Conservation (phyloP, 495 filamentous ascomycete species). For the Usnea hakonensis region DNA sequence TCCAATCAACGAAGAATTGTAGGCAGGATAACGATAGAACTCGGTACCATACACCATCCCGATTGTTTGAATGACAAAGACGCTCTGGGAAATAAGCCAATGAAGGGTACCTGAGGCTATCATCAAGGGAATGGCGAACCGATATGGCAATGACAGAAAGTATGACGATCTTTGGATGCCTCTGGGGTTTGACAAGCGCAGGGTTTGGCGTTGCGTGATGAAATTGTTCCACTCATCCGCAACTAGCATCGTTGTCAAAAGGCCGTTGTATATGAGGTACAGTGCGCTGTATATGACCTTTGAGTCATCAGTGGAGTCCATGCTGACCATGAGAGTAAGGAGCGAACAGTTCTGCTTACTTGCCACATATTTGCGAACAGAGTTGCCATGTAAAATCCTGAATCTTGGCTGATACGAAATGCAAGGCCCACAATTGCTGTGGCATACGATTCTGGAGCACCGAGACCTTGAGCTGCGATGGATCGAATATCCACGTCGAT, state of each 20-base stretch:
- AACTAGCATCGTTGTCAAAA: constrained; percentile 34
- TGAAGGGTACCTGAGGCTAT: constrained; percentile 28
- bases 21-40: too few relatives aligned
- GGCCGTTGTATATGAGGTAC: constrained; percentile 33
- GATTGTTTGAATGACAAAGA: constrained; percentile 30
- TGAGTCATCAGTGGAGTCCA: constrained; percentile 23
- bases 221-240: constrained; percentile 29
- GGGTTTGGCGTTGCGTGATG: constrained; percentile 22
- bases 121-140: constrained; percentile 33
- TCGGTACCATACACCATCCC: constrained; percentile 11
- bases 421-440: too few relatives aligned
- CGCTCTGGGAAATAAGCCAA: constrained; percentile 32
- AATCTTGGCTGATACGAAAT: too few relatives aligned
- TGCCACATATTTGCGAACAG: too few relatives aligned
- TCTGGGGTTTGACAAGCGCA: constrained; percentile 38
- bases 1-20: not conserved
- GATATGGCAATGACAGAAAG: constrained; percentile 39
- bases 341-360: too few relatives aligned
- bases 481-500: too few relatives aligned
- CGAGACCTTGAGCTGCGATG: too few relatives aligned
- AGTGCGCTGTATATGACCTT: constrained; percentile 36
- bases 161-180: constrained; percentile 34
- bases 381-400: too few relatives aligned
- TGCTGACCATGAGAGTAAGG: too few relatives aligned
- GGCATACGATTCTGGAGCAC: too few relatives aligned